These are phyloP conservation scores for Naumovozyma dairenensis DNA, from an alignment of 805 yeast genomes.

Conservation along the genomic window DNA sequence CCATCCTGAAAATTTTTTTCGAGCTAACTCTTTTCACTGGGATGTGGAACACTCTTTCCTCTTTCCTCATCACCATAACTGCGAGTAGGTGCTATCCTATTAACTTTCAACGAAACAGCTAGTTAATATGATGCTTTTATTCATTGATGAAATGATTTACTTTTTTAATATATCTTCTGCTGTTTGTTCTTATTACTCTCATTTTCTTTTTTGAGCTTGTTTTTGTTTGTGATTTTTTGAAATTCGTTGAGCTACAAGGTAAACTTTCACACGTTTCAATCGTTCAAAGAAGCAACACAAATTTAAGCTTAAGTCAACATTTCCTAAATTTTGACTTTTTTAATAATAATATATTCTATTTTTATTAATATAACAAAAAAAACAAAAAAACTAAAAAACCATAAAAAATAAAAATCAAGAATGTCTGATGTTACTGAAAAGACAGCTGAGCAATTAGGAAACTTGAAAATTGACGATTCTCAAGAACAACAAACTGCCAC, in stretches of 20 bases:
- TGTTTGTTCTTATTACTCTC: neutral
- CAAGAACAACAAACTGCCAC: constrained; percentile 28
- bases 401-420: constrained; percentile 11
- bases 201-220: neutral
- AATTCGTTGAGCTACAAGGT: constrained; percentile 7
- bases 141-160: too few relatives aligned
- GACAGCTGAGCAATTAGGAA: constrained; percentile 30
- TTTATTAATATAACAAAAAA: constrained; percentile 5
- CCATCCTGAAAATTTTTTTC: neutral
- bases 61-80: neutral
- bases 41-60: neutral
- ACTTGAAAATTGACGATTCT: constrained; percentile 21
- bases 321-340: constrained; percentile 23
- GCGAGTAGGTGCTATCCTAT: too few relatives aligned
- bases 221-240: neutral
- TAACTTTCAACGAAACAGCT: too few relatives aligned
- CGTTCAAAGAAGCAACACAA: constrained; percentile 1
- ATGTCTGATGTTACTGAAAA: constrained; percentile 32
- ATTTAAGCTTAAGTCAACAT: constrained; percentile 1
- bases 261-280: constrained; percentile 5
- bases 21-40: neutral
- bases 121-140: too few relatives aligned
- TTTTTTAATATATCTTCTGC: too few relatives aligned
- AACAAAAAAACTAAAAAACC: constrained; percentile 16
- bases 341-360: constrained; percentile 5